Percentiles rank a stretch among this genome's conserved stretches.
Evolutionary conservation across 495 filamentous ascomycete genomes (phyloP).

Genomic region (Penicillium pancosmium): DNA sequence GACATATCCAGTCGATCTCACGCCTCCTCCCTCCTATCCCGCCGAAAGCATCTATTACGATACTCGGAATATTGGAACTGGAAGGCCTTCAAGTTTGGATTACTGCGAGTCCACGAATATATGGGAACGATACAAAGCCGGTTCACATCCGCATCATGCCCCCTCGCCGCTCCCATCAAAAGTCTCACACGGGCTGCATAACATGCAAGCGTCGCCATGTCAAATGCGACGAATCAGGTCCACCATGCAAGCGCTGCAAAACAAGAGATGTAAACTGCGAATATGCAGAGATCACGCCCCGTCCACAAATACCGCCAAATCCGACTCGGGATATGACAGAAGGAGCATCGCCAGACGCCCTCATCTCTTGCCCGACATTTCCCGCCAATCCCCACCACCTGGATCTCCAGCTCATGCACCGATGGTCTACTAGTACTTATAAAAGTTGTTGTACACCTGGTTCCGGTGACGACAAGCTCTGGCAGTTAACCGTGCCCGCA

Average conservation of each 20-base stretch:
- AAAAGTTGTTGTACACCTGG: constrained; percentile 8
- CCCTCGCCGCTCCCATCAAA: constrained; percentile 10
- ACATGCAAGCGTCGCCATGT: constrained; percentile 10
- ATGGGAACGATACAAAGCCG: too few species aligned
- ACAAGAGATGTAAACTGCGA: constrained; percentile 1
- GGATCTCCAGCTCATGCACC: constrained; percentile 9
- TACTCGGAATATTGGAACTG: too few species aligned
- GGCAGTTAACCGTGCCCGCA: constrained; percentile 3
- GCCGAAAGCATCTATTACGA: too few species aligned
- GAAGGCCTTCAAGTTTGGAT: too few species aligned
- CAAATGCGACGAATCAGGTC: constrained; percentile 9
- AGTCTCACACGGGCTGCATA: constrained; percentile 10
- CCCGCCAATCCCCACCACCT: constrained; percentile 1
- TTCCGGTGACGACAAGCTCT: constrained; percentile 3
- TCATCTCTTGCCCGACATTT: background rate
- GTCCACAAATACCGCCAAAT: background rate
- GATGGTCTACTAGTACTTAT: constrained; percentile 7
- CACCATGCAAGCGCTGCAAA: constrained; percentile 8
- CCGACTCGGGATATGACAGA: background rate
- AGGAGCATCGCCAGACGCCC: background rate
- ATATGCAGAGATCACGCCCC: background rate
- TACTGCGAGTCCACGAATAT: too few species aligned
- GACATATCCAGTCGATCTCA: too few species aligned
- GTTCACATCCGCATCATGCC: background rate
- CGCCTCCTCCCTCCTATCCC: too few species aligned